A percentile compares a stretch with the other conserved stretches of the same genome.
Conservation (phyloP, 306 rosid species). For the Rosa rugosa region DNA sequence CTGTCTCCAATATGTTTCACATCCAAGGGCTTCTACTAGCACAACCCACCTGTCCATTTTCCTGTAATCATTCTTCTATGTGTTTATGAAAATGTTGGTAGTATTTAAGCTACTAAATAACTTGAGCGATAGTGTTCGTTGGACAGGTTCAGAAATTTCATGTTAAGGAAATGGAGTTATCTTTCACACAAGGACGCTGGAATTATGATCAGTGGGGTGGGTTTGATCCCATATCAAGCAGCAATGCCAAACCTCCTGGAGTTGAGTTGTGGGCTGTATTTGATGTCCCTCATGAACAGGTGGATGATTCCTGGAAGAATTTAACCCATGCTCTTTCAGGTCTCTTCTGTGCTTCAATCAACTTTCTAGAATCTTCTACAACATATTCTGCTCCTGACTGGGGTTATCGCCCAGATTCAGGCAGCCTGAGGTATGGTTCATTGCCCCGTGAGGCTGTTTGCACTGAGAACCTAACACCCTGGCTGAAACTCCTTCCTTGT, state of each 20-base stretch:
- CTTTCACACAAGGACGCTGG: conserved; percentile 99
- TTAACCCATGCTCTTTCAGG: conserved; percentile 87
- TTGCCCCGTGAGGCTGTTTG: conserved; percentile 98
- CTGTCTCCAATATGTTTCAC: background rate
- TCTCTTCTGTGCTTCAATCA: conserved; percentile 93
- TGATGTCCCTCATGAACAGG: conserved; percentile 61
- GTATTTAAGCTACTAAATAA: conserved; percentile 13
- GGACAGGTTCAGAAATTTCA: conserved; percentile 79
- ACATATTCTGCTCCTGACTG: conserved; percentile 77
- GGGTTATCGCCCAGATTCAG: conserved; percentile 58
- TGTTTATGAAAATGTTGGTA: background rate
- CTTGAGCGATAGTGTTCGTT: conserved; percentile 36
- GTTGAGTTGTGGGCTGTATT: conserved; percentile 96
- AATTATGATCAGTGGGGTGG: conserved; percentile 96
- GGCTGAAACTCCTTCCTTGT: conserved; percentile 97
- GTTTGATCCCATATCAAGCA: conserved; percentile 81
- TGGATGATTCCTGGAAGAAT: conserved; percentile 89
- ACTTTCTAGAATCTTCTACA: conserved; percentile 89
- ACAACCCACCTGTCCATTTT: background rate
- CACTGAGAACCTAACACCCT: conserved; percentile 94
- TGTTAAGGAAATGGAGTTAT: conserved; percentile 80
- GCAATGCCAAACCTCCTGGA: conserved; percentile 93
- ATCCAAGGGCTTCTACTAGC: background rate
- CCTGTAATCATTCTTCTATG: too few species aligned
- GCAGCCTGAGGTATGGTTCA: conserved; percentile 77